Conservation (phyloP, 2,329 filamentous ascomycete species). For the Microthyrium microscopicum region DNA sequence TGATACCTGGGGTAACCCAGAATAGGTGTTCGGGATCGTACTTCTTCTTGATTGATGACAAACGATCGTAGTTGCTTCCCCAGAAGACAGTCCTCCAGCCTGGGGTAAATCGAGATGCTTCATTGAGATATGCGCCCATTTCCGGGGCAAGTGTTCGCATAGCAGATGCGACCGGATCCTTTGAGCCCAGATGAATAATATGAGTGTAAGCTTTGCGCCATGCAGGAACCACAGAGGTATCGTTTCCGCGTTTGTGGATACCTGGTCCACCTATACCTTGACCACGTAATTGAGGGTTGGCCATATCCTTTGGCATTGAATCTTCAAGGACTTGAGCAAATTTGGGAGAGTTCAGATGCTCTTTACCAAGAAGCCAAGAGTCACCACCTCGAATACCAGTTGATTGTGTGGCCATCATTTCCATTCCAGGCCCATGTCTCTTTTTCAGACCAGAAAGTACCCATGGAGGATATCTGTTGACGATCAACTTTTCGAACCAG, state of each 20-base stretch:
- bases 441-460: not conserved
- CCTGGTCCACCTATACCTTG: slow-evolving; percentile 7
- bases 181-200: slow-evolving; percentile 12
- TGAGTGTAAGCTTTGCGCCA: slow-evolving; percentile 28
- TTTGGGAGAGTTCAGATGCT: slow-evolving; percentile 5
- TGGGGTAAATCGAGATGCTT: slow-evolving; percentile 3
- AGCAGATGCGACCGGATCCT: not conserved
- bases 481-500: slow-evolving; percentile 6
- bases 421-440: slow-evolving; percentile 3
- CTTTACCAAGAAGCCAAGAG: slow-evolving; percentile 1
- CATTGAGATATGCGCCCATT: slow-evolving; percentile 3
- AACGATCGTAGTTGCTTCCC: slow-evolving; percentile 7
- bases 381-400: slow-evolving; percentile 3
- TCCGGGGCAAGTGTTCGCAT: slow-evolving; percentile 1
- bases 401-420: not conserved
- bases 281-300: slow-evolving; percentile 2
- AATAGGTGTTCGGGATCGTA: slow-evolving; percentile 8
- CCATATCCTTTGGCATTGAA: slow-evolving; percentile 5
- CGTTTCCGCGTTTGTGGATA: slow-evolving; percentile 2
- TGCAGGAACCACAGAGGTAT: slow-evolving; percentile 21
- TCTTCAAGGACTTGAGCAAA: slow-evolving; percentile 4
- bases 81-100: slow-evolving; percentile 7
- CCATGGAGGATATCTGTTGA: not conserved
- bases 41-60: slow-evolving; percentile 8
- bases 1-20: slow-evolving; percentile 7